Evolutionary conservation across 179 eudicot genomes (phyloP).

Genomic region (Spergularia azorica): DNA sequence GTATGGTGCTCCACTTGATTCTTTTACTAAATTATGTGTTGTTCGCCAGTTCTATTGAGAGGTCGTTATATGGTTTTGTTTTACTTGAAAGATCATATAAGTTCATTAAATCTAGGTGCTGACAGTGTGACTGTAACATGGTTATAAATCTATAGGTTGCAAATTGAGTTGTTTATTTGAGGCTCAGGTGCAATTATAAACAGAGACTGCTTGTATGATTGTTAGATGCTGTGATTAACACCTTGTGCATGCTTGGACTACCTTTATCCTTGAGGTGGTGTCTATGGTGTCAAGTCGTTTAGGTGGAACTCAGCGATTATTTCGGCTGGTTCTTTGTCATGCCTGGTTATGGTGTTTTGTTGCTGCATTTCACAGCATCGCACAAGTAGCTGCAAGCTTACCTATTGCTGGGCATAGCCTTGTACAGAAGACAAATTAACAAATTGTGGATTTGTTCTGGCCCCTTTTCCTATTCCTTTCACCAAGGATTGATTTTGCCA

Average conservation of each 20-base stretch:
- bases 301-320: too few relatives aligned
- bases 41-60: not conserved
- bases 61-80: not conserved
- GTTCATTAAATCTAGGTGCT: not conserved
- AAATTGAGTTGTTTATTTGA: not conserved
- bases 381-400: too few relatives aligned
- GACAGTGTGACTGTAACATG: not conserved
- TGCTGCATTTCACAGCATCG: too few relatives aligned
- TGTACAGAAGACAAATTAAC: too few relatives aligned
- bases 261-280: not conserved
- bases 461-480: too few relatives aligned
- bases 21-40: not conserved
- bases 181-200: not conserved
- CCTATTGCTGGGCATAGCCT: too few relatives aligned
- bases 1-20: slow-evolving; percentile 44
- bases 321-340: not conserved
- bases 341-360: too few relatives aligned
- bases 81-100: not conserved
- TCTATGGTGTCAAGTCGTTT: too few relatives aligned
- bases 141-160: not conserved
- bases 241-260: too few relatives aligned
- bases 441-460: not conserved
- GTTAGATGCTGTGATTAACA: not conserved
- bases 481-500: too few relatives aligned
- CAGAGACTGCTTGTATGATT: not conserved